Percentiles rank a stretch among this genome's conserved stretches.
These are phyloP conservation scores for Aegle marmelos DNA, from an alignment of 345 rosid species.

Conservation along the genomic window DNA sequence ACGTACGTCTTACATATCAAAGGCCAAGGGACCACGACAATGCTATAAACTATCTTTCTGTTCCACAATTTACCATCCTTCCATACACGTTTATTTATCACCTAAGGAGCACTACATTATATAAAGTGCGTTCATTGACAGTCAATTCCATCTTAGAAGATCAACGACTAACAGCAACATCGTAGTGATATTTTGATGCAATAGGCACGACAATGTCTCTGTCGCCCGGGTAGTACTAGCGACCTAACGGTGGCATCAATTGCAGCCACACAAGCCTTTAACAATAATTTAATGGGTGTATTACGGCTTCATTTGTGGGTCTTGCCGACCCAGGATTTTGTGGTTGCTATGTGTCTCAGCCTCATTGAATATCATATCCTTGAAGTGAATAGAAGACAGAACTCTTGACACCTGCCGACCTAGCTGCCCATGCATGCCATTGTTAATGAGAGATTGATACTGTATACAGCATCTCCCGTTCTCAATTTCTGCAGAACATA, in stretches of 20 bases:
- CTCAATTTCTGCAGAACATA: not conserved
- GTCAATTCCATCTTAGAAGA: not conserved
- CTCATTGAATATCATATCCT: not conserved
- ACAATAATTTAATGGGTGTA: not conserved
- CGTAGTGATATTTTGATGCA: conserved; percentile 6
- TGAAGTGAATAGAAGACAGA: not conserved
- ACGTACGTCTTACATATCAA: not conserved
- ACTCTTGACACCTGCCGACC: not conserved
- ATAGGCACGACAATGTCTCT: not conserved
- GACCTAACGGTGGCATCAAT: not conserved
- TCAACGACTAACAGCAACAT: not conserved
- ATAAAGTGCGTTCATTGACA: not conserved
- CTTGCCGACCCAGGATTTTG: not conserved
- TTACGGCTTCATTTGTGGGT: not conserved
- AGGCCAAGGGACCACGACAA: not conserved
- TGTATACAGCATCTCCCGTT: not conserved
- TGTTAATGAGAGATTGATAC: not conserved
- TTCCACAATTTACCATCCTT: not conserved
- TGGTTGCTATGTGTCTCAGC: conserved; percentile 8
- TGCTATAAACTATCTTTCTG: not conserved
- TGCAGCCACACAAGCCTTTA: conserved; percentile 12
- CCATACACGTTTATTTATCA: not conserved
- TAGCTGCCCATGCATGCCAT: not conserved
- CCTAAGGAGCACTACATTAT: not conserved
- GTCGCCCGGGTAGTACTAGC: not conserved